Conservation (phyloP, 495 filamentous ascomycete species). For the Tetracladium marchalianum region DNA sequence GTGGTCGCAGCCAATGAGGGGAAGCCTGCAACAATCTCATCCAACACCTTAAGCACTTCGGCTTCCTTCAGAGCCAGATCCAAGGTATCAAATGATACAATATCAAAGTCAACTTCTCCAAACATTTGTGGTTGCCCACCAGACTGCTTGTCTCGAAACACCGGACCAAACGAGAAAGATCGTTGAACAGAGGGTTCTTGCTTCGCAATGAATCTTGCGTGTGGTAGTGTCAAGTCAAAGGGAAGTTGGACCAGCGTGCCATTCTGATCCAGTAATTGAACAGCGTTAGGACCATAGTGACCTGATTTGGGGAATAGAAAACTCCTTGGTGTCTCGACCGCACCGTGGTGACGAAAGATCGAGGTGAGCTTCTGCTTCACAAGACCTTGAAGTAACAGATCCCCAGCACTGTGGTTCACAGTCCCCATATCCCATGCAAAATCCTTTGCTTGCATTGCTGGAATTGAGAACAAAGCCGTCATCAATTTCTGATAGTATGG, state of each 20-base stretch:
- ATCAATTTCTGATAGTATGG: conserved; percentile 88
- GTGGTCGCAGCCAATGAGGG: conserved; percentile 57
- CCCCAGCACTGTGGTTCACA: conserved; percentile 33
- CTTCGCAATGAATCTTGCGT: conserved; percentile 76
- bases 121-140: conserved; percentile 73
- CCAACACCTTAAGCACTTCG: conserved; percentile 87
- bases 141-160: conserved; percentile 71
- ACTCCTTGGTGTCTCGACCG: conserved; percentile 67
- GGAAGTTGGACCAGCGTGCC: conserved; percentile 85
- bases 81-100: conserved; percentile 65
- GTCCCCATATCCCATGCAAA: conserved; percentile 70
- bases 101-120: conserved; percentile 92
- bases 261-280: conserved; percentile 69
- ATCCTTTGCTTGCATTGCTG: conserved; percentile 66
- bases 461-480: conserved; percentile 65
- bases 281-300: conserved; percentile 60
- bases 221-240: conserved; percentile 81
- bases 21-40: conserved; percentile 80
- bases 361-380: conserved; percentile 66
- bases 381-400: conserved; percentile 60
- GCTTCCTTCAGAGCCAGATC: conserved; percentile 90
- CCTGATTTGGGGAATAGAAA: conserved; percentile 71
- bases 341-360: conserved; percentile 87
- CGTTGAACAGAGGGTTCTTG: conserved; percentile 57
- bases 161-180: conserved; percentile 80